Percentiles rank a stretch among this genome's conserved stretches.
Evolutionary conservation across 1,284 basidiomycete genomes (phyloP).

Genomic region (Nidula niveotomentosa): DNA sequence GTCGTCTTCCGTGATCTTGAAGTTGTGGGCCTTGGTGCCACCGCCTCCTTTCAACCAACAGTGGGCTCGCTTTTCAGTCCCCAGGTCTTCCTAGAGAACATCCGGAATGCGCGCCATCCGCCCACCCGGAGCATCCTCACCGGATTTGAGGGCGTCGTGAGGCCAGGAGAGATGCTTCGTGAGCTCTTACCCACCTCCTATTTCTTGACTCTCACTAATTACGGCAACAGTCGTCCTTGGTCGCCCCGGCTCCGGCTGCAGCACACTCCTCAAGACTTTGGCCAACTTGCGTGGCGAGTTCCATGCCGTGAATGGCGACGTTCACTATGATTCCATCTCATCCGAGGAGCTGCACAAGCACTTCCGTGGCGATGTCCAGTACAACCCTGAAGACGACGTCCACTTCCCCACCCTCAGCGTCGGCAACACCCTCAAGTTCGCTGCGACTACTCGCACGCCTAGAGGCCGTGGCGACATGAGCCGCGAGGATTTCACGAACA

Average conservation of each 20-base stretch:
- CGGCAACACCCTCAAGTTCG: slow-evolving; percentile 58
- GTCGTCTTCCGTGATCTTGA: slow-evolving; percentile 47
- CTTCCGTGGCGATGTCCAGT: slow-evolving; percentile 61
- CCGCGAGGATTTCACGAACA: slow-evolving; percentile 39
- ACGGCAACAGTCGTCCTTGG: slow-evolving; percentile 48
- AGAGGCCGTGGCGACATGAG: slow-evolving; percentile 38
- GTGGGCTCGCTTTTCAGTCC: slow-evolving; percentile 38
- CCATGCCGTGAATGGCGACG: slow-evolving; percentile 52
- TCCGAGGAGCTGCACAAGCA: slow-evolving; percentile 45
- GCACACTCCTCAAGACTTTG: slow-evolving; percentile 58
- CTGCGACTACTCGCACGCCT: slow-evolving; percentile 55
- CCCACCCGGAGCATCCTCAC: slow-evolving; percentile 37
- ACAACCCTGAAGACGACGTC: slow-evolving; percentile 65
- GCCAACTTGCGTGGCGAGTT: slow-evolving; percentile 54
- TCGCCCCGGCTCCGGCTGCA: slow-evolving; percentile 60
- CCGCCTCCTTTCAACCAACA: slow-evolving; percentile 40
- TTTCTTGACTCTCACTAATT: not conserved
- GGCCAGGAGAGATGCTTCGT: slow-evolving; percentile 56
- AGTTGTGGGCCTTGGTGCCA: slow-evolving; percentile 45
- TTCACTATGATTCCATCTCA: slow-evolving; percentile 63
- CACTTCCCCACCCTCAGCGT: slow-evolving; percentile 75
- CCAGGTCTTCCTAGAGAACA: slow-evolving; percentile 20
- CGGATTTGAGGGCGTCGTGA: slow-evolving; percentile 43
- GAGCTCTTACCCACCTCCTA: slow-evolving; percentile 11
- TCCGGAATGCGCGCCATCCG: slow-evolving; percentile 32